Evolutionary conservation across 2,329 filamentous ascomycete species (phyloP), one percentile per base, ranked within the genome.

Genomic region (Nemania sp.): DNA sequence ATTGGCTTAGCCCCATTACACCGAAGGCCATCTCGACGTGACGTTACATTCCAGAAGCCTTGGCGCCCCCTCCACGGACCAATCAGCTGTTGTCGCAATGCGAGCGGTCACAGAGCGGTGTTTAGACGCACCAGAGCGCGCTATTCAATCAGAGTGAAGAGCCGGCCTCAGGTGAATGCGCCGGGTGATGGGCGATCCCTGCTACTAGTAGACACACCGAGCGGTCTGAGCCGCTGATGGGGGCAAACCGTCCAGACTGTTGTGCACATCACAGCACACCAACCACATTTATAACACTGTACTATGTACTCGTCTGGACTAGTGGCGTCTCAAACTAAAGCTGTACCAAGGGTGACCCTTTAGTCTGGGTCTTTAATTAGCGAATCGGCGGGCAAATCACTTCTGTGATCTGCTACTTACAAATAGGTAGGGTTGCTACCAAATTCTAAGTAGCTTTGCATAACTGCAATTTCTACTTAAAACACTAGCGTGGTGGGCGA

Each of bases 31-130:
- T 53, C 32, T 62, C 56, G 62, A 70, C 68, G 71, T 72, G 70
- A 73, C 71, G 71, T 73, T 73, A 72, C 71, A 73, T 72, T 62
- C 66, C 55, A 54, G 45, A 63, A 43, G 55, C 41, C 70, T 72
- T 72, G 71, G 71, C 66, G 60, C 35, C 47, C 43, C 63, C 60
- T 22, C 43, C 32, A 22, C 56, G 53, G 52, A 61, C 52, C 70
- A 73, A 73, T 70, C 3, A 70, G 64, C 60, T 22, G 45, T 49
- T 38, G 47, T 41, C 47, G 55, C 66, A 26, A 45, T 26, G 32
- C 38, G 53, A 64, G 62, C 62, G 62, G 66, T 66, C 66, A 67
- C 68, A 58, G 57, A 61, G 60, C 59, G 45, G 55, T 32, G 60
- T 52, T 66, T 32, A 41, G 56, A 22, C 49, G 57, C 55, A 60